Percentiles rank a stretch among this genome's conserved stretches.
Conservation (phyloP, 495 filamentous ascomycete genomes). For the Diplogelasinospora grovesii region DNA sequence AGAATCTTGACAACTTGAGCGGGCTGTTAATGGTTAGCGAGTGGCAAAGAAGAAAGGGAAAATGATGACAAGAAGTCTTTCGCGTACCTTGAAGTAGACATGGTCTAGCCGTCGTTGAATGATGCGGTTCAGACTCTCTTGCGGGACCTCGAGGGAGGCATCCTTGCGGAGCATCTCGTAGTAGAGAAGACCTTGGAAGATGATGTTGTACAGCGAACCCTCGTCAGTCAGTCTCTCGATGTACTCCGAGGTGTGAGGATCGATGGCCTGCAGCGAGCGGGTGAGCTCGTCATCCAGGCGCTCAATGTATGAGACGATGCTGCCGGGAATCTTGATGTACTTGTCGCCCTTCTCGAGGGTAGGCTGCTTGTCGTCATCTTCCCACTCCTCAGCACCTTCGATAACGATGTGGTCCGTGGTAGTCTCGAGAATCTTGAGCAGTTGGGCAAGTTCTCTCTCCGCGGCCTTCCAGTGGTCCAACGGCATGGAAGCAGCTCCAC, state of each 20-base stretch:
- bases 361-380: constrained; percentile 93
- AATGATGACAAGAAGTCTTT: neutral
- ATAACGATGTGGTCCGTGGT: constrained; percentile 74
- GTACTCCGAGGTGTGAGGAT: constrained; percentile 97
- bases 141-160: constrained; percentile 62
- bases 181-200: constrained; percentile 81
- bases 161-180: constrained; percentile 70
- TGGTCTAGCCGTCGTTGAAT: constrained; percentile 93
- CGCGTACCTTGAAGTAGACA: constrained; percentile 88
- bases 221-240: constrained; percentile 92
- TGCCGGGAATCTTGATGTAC: constrained; percentile 81
- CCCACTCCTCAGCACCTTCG: constrained; percentile 95
- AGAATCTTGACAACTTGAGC: constrained; percentile 86
- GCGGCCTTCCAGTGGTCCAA: constrained; percentile 96
- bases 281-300: constrained; percentile 96
- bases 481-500: constrained; percentile 78
- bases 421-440: constrained; percentile 73
- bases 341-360: constrained; percentile 61
- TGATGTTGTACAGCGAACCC: constrained; percentile 82
- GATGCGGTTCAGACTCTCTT: constrained; percentile 82
- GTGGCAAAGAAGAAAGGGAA: neutral
- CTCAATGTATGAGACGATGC: constrained; percentile 89
- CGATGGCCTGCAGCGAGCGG: constrained; percentile 89
- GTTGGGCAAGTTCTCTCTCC: constrained; percentile 69
- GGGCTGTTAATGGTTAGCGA: constrained; percentile 50